phyloP scores from a whole-genome alignment of 163 green algal genomes.

The Scenedesmus sp. region DNA sequence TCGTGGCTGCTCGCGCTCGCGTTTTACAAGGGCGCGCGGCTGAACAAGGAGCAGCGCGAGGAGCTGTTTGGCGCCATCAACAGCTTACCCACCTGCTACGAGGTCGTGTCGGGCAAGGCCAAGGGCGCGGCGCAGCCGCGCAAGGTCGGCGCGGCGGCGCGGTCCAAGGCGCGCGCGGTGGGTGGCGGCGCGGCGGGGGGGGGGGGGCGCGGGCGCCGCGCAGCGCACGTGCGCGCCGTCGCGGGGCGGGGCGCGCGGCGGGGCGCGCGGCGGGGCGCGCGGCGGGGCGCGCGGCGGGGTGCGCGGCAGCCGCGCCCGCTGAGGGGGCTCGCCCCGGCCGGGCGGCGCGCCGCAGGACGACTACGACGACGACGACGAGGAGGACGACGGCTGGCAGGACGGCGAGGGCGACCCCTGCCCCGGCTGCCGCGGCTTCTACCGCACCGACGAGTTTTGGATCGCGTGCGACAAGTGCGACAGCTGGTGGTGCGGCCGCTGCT shows the following conservation, averaged over 20 bases:
- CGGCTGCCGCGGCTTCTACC: conserved; percentile 74
- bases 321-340: too few relatives aligned
- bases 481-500: conserved; percentile 85
- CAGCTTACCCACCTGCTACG: conserved; percentile 85
- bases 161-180: conserved; percentile 23
- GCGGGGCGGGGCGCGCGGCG: too few relatives aligned
- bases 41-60: conserved; percentile 61
- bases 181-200: neutral
- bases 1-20: conserved; percentile 94
- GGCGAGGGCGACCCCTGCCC: conserved; percentile 82
- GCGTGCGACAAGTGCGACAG: conserved; percentile 81
- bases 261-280: too few relatives aligned
- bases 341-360: conserved; percentile 7
- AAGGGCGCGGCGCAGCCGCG: neutral
- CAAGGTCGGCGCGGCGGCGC: conserved; percentile 8
- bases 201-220: too few relatives aligned
- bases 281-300: too few relatives aligned
- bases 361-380: conserved; percentile 47
- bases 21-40: conserved; percentile 89
- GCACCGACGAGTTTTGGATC: conserved; percentile 87
- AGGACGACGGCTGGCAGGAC: conserved; percentile 61
- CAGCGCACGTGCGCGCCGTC: too few relatives aligned
- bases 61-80: conserved; percentile 93
- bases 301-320: too few relatives aligned
- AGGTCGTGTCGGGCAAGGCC: conserved; percentile 77